These are phyloP conservation scores for Ramularia collo-cygni DNA, from an alignment of 2,329 filamentous ascomycete genomes.

Conservation along the genomic window DNA sequence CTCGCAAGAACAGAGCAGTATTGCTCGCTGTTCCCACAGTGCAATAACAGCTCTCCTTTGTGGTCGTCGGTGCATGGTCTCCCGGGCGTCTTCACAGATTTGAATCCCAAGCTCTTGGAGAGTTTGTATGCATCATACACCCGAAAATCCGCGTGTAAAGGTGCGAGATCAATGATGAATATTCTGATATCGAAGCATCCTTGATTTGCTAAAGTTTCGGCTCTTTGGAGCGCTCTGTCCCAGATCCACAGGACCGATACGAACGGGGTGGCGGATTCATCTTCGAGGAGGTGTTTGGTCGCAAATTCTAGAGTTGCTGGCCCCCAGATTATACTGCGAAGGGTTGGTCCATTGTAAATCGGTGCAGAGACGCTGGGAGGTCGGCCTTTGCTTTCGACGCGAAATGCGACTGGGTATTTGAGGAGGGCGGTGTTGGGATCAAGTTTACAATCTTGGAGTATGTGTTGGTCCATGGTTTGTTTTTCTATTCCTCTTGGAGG, in stretches of 20 bases:
- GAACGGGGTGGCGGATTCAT: background rate
- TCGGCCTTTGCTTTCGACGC: conserved; percentile 1
- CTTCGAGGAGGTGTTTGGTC: conserved; percentile 2
- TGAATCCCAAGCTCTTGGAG: background rate
- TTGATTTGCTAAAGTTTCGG: background rate
- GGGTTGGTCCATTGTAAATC: background rate
- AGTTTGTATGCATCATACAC: conserved; percentile 2
- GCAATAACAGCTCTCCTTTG: background rate
- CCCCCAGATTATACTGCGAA: background rate
- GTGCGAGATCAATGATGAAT: background rate
- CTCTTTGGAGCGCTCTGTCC: background rate
- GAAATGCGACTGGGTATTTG: conserved; percentile 1
- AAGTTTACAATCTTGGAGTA: background rate
- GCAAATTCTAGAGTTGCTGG: conserved; percentile 1
- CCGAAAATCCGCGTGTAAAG: background rate
- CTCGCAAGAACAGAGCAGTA: background rate
- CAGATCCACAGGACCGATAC: conserved; percentile 1
- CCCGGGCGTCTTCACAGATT: background rate
- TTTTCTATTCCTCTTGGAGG: background rate
- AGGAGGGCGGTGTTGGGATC: background rate
- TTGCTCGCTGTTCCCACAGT: background rate
- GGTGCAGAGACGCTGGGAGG: background rate
- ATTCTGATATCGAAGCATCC: background rate
- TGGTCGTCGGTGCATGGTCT: background rate
- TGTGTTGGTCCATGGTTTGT: conserved; percentile 1